Percentiles rank a stretch among this genome's conserved stretches.
These are phyloP conservation scores for Fraxinus angustifolia DNA, from an alignment of 305 asterid genomes.

Conservation along the genomic window DNA sequence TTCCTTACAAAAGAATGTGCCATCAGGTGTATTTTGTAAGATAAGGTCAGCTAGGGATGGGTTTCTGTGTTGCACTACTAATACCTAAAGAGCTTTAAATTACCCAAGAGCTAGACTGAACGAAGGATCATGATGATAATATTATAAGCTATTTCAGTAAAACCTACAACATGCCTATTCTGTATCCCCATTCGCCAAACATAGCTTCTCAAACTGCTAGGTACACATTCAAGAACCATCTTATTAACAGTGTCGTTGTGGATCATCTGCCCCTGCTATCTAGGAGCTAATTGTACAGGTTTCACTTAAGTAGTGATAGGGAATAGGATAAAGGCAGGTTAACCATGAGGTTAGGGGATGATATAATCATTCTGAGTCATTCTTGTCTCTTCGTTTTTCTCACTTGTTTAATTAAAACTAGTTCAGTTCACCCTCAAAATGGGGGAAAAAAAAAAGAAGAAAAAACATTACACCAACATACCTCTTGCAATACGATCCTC, in stretches of 20 bases:
- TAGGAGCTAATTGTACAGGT: not conserved
- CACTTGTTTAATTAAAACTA: constrained; percentile 4
- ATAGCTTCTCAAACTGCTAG: not conserved
- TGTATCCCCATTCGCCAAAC: not conserved
- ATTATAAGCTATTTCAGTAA: not conserved
- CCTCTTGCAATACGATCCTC: constrained; percentile 79
- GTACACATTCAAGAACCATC: not conserved
- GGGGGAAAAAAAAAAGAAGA: not conserved
- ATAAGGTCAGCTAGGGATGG: not conserved
- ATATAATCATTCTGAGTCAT: constrained; percentile 2
- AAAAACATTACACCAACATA: constrained; percentile 26
- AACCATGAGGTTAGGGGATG: constrained; percentile 9
- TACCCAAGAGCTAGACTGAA: not conserved
- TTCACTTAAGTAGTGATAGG: constrained; percentile 1
- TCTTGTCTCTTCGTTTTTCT: not conserved
- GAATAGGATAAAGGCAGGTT: constrained; percentile 1
- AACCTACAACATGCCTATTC: not conserved
- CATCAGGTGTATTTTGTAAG: not conserved
- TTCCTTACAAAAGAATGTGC: not conserved
- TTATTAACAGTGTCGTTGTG: not conserved
- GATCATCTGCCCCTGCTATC: not conserved
- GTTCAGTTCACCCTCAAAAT: constrained; percentile 4
- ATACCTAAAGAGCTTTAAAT: not conserved
- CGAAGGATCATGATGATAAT: not conserved
- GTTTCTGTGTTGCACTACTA: not conserved